Evolutionary conservation across 1,284 basidiomycete species (phyloP), one percentile per base, ranked within the genome.

Genomic region (Ceratobasidium sp.): DNA sequence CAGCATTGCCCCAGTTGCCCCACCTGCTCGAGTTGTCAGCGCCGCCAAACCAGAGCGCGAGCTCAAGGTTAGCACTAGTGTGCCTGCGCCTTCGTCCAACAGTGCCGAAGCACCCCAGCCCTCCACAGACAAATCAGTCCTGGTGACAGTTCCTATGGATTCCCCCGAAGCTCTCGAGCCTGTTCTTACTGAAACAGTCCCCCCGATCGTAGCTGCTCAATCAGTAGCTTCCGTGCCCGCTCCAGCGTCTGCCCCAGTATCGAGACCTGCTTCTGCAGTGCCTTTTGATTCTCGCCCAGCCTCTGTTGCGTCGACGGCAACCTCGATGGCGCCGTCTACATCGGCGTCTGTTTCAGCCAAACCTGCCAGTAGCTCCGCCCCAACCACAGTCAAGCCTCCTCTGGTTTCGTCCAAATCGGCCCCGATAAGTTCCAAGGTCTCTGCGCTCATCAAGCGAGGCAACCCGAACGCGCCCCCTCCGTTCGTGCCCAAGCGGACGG

Each of bases 391-490:
- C 26, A 67, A 67, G 26, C 64, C 64, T n/a, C 50, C 64, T 14
- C 26, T 67, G 18, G 34, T 52, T 14, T 55, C 64, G 32, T 67
- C 64, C 50, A 67, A 67, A 23, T 55, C 64, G 14, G 64, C 64
- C 12, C 50, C 64, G 4, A 67, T 67, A 16, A 55, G 46, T 26
- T 53, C 64, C 21, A 67, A 67, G 39, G 64, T 67, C n/a, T 67
- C 64, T 55, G 64, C 64, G 8, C 64, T 67, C 16, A 53, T 67
- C 23, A 67, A 67, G 21, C 64, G 64, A 12, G 64, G 64, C 8
- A 67, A 67, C 21, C 64, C 64, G 6, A 53, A 67, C 26, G 64
- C 64, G 9, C 64, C 64, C 14, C 64, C 64, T 41, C 64, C 64
- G 21, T 67, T 67, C 23, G 64, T 67, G 12, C 64, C 64, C 36